These are phyloP conservation scores for Aspergillus pseudotamarii DNA, from an alignment of 2,329 filamentous ascomycete genomes.

Conservation along the genomic window DNA sequence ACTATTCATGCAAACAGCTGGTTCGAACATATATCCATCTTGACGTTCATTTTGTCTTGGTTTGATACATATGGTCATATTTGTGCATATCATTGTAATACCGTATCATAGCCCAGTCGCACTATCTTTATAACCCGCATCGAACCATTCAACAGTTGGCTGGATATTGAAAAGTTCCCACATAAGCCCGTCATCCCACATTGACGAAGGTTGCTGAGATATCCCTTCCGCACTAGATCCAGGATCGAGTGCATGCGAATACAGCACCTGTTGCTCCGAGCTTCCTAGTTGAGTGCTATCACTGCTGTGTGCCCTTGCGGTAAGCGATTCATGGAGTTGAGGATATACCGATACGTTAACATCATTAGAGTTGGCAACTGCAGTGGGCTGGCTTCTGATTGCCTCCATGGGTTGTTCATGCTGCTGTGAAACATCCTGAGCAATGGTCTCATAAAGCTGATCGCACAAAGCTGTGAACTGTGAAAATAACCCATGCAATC, in stretches of 20 bases:
- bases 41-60: too few relatives aligned
- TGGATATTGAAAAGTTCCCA: slow-evolving; percentile 6
- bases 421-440: neutral
- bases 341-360: neutral
- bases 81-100: neutral
- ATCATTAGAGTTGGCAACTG: neutral
- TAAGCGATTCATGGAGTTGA: neutral
- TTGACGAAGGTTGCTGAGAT: neutral
- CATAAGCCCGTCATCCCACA: slow-evolving; percentile 6
- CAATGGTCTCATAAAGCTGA: neutral
- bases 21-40: too few relatives aligned
- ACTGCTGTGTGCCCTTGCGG: neutral
- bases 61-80: neutral
- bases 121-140: neutral
- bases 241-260: neutral
- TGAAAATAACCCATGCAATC: neutral
- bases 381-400: neutral
- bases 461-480: neutral
- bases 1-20: too few relatives aligned
- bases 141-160: slow-evolving; percentile 2
- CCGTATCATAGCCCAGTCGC: neutral
- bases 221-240: neutral
- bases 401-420: too few relatives aligned
- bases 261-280: neutral
- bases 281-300: neutral